phyloP scores from a whole-genome alignment of 148 eudicot genomes.

The Persicaria maculosa region DNA sequence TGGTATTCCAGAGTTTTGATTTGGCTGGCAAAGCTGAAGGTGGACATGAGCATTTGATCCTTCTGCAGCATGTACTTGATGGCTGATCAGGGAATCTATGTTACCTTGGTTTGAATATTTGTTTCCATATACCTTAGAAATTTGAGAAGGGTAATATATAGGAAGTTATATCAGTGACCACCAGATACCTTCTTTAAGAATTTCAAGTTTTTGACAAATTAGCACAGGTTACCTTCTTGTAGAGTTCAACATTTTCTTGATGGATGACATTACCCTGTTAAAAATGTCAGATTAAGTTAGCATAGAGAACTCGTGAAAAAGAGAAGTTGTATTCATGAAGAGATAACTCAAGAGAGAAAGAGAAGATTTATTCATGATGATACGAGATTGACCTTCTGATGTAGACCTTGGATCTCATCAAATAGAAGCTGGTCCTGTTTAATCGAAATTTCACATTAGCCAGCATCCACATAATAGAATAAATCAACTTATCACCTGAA shows the following conservation, averaged over 20 bases:
- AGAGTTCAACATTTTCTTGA: constrained; percentile 40
- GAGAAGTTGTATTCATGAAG: constrained; percentile 33
- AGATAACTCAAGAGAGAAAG: constrained; percentile 6
- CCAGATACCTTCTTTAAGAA: neutral
- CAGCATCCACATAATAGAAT: neutral
- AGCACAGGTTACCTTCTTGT: constrained; percentile 35
- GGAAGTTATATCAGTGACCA: neutral
- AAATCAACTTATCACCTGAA: neutral
- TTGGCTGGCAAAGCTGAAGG: constrained; percentile 3
- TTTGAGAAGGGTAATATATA: neutral
- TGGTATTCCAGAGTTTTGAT: neutral
- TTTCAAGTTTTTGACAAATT: neutral
- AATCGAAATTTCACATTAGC: neutral
- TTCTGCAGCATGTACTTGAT: constrained; percentile 2
- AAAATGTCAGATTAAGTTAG: constrained; percentile 33
- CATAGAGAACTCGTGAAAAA: constrained; percentile 56
- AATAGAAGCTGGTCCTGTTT: constrained; percentile 54
- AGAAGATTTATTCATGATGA: neutral
- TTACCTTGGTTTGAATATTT: neutral
- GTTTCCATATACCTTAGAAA: neutral
- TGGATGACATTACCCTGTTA: constrained; percentile 23
- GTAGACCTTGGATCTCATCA: constrained; percentile 63
- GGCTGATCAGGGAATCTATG: neutral
- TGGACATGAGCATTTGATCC: neutral
- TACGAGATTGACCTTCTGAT: constrained; percentile 37